Percentiles rank a stretch among this genome's conserved stretches.
Evolutionary conservation across 2,329 filamentous ascomycete species (phyloP).

Genomic region (Sarocladium kiliense): DNA sequence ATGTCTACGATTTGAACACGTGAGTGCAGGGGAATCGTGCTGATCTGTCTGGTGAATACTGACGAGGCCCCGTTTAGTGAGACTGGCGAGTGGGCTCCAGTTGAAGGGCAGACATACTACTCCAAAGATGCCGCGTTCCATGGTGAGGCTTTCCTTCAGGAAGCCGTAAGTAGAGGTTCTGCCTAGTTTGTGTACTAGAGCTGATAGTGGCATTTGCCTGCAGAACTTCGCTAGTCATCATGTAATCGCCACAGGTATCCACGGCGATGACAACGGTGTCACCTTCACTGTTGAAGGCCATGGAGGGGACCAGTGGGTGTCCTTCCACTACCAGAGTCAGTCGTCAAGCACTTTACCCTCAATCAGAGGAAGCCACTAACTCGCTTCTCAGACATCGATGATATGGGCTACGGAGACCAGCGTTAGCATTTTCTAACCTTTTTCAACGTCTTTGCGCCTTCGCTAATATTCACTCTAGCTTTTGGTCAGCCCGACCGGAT

Average conservation of each 20-base stretch:
- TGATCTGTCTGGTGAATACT: neutral
- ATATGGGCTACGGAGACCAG: constrained; percentile 54
- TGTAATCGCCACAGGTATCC: constrained; percentile 44
- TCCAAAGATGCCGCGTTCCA: constrained; percentile 32
- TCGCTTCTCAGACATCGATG: constrained; percentile 39
- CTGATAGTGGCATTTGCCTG: constrained; percentile 14
- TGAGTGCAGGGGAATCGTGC: constrained; percentile 21
- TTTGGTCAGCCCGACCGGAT: constrained; percentile 55
- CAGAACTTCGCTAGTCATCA: constrained; percentile 39
- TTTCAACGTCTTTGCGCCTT: too few species aligned
- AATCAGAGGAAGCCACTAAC: neutral
- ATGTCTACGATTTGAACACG: constrained; percentile 48
- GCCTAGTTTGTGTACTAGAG: neutral
- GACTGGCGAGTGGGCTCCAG: constrained; percentile 40
- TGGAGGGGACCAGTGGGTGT: constrained; percentile 47
- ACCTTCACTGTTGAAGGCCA: constrained; percentile 42
- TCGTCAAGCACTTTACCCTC: neutral
- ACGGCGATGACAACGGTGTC: constrained; percentile 46
- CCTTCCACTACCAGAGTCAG: constrained; percentile 48
- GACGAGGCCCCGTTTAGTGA: constrained; percentile 18
- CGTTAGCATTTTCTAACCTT: constrained; percentile 21
- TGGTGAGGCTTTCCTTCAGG: neutral
- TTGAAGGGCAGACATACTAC: constrained; percentile 43
- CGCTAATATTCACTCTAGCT: constrained; percentile 20
- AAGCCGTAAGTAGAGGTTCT: neutral